Conservation (phyloP, 192 early-diverging fungal genomes). For the Coemansia sp. region DNA sequence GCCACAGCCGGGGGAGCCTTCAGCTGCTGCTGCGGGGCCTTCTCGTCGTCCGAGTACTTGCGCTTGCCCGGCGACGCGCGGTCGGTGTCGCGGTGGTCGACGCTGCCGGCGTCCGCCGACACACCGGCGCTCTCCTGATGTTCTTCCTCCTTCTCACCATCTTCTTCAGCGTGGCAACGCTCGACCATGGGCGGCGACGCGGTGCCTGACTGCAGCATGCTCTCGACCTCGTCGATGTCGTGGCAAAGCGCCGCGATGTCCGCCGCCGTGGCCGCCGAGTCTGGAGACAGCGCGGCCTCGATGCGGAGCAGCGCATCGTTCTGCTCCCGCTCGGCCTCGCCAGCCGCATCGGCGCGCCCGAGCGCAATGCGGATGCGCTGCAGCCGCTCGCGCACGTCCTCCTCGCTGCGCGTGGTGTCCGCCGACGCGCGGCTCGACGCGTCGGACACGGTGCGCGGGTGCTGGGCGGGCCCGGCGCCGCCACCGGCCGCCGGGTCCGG, state of each 20-base stretch:
- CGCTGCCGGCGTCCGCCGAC: constrained; percentile 8
- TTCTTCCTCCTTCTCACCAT: not conserved
- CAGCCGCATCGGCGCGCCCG: not conserved
- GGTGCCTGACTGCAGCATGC: constrained; percentile 36
- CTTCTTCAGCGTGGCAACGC: not conserved
- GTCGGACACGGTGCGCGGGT: constrained; percentile 18
- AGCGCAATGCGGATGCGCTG: constrained; percentile 41
- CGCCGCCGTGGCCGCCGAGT: constrained; percentile 5
- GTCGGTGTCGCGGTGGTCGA: not conserved
- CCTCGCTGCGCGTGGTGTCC: constrained; percentile 35
- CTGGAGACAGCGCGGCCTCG: constrained; percentile 15
- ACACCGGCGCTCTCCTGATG: constrained; percentile 9
- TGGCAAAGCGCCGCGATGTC: constrained; percentile 31
- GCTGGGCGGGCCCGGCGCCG: not conserved
- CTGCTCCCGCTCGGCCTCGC: not conserved
- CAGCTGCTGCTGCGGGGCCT: constrained; percentile 8
- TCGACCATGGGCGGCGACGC: constrained; percentile 14
- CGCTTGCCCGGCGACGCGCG: constrained; percentile 29
- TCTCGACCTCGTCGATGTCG: constrained; percentile 38
- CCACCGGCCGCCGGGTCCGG: not conserved
- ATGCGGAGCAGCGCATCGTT: constrained; percentile 12
- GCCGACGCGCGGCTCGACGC: constrained; percentile 26
- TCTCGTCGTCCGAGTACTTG: constrained; percentile 46
- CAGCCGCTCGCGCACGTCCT: constrained; percentile 42
- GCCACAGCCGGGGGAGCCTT: constrained; percentile 14